Evolutionary conservation across 495 filamentous ascomycete genomes (phyloP).

Genomic region (Penicillium antarcticum): DNA sequence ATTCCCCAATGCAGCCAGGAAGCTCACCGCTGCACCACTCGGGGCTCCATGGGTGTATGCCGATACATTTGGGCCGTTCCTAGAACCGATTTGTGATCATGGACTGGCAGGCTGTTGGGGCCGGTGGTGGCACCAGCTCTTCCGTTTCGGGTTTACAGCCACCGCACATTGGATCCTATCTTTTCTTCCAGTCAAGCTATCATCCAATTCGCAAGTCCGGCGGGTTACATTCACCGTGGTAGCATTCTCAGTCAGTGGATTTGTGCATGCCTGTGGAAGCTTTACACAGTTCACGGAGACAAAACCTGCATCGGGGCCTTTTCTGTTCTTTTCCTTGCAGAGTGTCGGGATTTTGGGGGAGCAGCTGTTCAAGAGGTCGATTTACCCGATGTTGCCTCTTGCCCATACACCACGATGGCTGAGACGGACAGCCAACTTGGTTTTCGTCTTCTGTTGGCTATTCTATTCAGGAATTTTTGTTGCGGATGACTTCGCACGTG

Average conservation of each 20-base stretch:
- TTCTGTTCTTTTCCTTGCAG: constrained; percentile 57
- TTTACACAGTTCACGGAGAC: constrained; percentile 48
- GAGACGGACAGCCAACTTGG: constrained; percentile 47
- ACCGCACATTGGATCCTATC: constrained; percentile 50
- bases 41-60: constrained; percentile 66
- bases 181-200: constrained; percentile 22
- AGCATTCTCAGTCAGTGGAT: constrained; percentile 57
- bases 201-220: constrained; percentile 12
- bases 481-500: constrained; percentile 59
- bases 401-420: constrained; percentile 30
- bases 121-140: constrained; percentile 86
- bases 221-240: constrained; percentile 33
- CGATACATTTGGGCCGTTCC: constrained; percentile 55
- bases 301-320: constrained; percentile 35
- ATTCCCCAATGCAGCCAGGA: constrained; percentile 34
- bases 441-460: constrained; percentile 56
- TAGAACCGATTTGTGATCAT: constrained; percentile 52
- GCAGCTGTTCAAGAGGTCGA: constrained; percentile 19
- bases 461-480: constrained; percentile 49
- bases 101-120: constrained; percentile 79
- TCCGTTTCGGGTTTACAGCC: constrained; percentile 67
- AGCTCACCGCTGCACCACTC: constrained; percentile 41
- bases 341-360: constrained; percentile 54
- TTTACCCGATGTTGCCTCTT: constrained; percentile 26
- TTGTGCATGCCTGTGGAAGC: constrained; percentile 58